Base-by-base conservation (phyloP, 371 early-diverging fungal species). In the Rhizopus microsporus region DNA sequence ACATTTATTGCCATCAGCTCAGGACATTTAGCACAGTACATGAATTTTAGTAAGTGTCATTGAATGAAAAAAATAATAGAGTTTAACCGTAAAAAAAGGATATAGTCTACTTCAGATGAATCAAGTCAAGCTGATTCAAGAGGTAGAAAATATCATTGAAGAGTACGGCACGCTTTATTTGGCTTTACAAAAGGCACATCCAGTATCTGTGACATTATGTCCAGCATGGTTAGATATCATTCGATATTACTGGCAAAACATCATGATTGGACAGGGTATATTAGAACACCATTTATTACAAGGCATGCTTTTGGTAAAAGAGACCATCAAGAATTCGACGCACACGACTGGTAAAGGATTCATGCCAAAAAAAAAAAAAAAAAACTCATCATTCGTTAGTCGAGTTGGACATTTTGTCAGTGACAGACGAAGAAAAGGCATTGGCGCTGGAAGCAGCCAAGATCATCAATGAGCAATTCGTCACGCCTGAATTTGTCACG, bases 141-240 rank as follows among this genome's bases (percentile, higher is more conserved):
- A 51, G 32, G 39, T 88, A n/a, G 75, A 80, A 15, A 71, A 74
- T 0, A 69, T 84, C 15, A 78, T 90, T 45, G 74, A 85, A 32
- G 82, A 89, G n/a, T 80, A 91, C 48, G 96, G 96, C n/a, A 86
- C 92, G 58, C 59, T 94, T 15, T 94, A 90, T 67, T 61, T 92
- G 42, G 88, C 87, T 51, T 62, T 91, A 30, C 89, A 88, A 69
- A 83, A 84, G 43, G 62, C 78, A 7, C 87, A 92, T 32, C 85
- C 93, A 0, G 80, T 91, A 4, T 83, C 85, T 13, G 93, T 90
- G 54, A 82, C 87, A 35, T 64, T 88, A 1, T 77, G 84, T 17
- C 87, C 87, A 5, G 80, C 83, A 4, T 82, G 87, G 53, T 67
- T 86, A 4, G 80, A 79, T 43, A 83, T 95, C 29, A 68, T 94